Percentiles rank a stretch among this genome's conserved stretches.
phyloP scores from a whole-genome alignment of 2,329 filamentous ascomycete species.

The Zasmidium citrigriseum region DNA sequence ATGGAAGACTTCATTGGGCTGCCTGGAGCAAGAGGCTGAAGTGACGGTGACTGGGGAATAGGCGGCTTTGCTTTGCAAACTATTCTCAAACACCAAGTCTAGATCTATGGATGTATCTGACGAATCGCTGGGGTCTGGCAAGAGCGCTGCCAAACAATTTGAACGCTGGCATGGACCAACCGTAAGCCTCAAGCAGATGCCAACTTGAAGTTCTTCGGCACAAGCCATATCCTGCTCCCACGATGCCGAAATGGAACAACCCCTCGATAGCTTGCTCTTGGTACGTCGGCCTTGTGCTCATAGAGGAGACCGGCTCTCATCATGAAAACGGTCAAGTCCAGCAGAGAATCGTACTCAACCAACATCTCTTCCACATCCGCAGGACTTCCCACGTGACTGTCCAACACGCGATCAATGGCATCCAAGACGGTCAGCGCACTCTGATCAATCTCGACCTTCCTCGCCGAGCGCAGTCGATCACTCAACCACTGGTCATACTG shows the following conservation, averaged over 20 bases:
- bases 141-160: too few species aligned
- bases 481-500: background rate
- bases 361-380: background rate
- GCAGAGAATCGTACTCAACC: background rate
- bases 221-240: background rate
- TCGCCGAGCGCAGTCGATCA: background rate
- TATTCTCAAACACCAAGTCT: too few species aligned
- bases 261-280: background rate
- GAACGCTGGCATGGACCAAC: too few species aligned
- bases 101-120: too few species aligned
- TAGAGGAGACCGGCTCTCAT: background rate
- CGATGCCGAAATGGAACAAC: background rate
- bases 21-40: conserved; percentile 10
- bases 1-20: conserved; percentile 42
- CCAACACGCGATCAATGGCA: background rate
- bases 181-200: background rate
- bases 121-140: too few species aligned
- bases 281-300: background rate
- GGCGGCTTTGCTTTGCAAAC: too few species aligned
- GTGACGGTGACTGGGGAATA: too few species aligned
- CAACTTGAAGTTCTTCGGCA: background rate
- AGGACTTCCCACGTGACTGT: background rate
- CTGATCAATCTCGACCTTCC: background rate
- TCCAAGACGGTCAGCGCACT: too few species aligned
- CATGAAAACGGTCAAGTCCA: background rate